A percentile compares a stretch with the other conserved stretches of the same genome.
phyloP scores from a whole-genome alignment of 1,139 yeast genomes.

The Sugiyamaella castrensis region DNA sequence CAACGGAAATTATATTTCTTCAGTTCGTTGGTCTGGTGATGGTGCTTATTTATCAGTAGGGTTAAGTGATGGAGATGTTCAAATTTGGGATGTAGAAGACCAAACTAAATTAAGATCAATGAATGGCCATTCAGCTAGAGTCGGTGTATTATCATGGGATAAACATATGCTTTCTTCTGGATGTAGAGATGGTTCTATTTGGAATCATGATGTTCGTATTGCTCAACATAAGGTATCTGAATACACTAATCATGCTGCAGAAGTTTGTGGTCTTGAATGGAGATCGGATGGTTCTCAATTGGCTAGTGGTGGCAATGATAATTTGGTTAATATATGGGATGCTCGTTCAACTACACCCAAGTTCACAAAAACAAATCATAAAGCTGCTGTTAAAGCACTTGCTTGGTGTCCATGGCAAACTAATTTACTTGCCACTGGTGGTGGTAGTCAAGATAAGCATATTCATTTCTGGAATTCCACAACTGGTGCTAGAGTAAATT shows the following conservation, averaged over 20 bases:
- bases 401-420: conserved; percentile 93
- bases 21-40: conserved; percentile 89
- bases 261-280: conserved; percentile 91
- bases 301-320: conserved; percentile 94
- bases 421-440: conserved; percentile 88
- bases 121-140: conserved; percentile 66
- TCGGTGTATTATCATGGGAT: conserved; percentile 86
- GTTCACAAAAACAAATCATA: conserved; percentile 74
- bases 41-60: conserved; percentile 87
- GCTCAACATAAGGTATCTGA: conserved; percentile 68
- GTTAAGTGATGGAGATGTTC: conserved; percentile 76
- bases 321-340: conserved; percentile 93
- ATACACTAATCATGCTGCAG: conserved; percentile 72
- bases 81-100: conserved; percentile 92
- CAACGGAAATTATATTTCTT: conserved; percentile 50
- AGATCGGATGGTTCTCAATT: conserved; percentile 79
- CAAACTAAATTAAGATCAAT: conserved; percentile 73
- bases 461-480: conserved; percentile 96
- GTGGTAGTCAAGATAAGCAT: conserved; percentile 87
- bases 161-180: conserved; percentile 81
- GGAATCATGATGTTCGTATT: conserved; percentile 90
- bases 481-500: conserved; percentile 81
- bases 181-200: conserved; percentile 75
- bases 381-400: conserved; percentile 93
- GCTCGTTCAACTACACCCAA: conserved; percentile 73